phyloP scores from a whole-genome alignment of 1,284 basidiomycete genomes.

The Marasmius tenuissimus region DNA sequence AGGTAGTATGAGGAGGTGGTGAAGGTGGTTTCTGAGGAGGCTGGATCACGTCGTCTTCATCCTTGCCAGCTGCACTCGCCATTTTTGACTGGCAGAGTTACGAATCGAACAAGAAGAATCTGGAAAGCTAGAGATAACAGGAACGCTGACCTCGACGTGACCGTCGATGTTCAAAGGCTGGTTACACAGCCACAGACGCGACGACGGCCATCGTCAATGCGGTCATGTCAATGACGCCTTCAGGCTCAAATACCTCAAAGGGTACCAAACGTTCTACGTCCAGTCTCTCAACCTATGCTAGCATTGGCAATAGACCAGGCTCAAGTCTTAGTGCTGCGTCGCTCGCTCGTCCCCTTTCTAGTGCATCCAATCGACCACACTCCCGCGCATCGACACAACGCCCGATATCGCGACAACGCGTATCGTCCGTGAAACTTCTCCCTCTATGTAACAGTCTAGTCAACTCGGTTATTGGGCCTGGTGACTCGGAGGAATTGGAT shows the following conservation, averaged over 20 bases:
- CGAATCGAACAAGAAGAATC: neutral
- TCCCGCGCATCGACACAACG: constrained; percentile 46
- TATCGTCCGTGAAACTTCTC: constrained; percentile 48
- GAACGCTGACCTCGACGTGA: neutral
- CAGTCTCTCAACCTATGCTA: constrained; percentile 31
- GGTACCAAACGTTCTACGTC: constrained; percentile 36
- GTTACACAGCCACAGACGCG: neutral
- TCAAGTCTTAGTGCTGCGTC: constrained; percentile 13
- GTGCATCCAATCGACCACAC: constrained; percentile 29
- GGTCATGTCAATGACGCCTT: constrained; percentile 13
- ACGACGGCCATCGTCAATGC: neutral
- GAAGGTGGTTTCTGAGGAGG: constrained; percentile 70
- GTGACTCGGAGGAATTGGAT: constrained; percentile 32
- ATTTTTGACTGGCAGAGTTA: neutral
- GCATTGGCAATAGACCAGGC: neutral
- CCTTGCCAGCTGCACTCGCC: constrained; percentile 27
- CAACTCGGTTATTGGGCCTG: constrained; percentile 43
- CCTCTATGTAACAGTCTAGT: constrained; percentile 58
- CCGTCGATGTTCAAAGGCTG: neutral
- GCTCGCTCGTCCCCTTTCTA: constrained; percentile 29
- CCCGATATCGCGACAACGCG: constrained; percentile 50
- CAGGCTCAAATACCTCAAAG: constrained; percentile 33
- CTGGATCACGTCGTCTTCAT: constrained; percentile 58
- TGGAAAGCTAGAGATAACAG: neutral
- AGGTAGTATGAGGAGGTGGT: constrained; percentile 69